Conservation (phyloP, 805 yeast genomes). For the Teunomyces kruisii region DNA sequence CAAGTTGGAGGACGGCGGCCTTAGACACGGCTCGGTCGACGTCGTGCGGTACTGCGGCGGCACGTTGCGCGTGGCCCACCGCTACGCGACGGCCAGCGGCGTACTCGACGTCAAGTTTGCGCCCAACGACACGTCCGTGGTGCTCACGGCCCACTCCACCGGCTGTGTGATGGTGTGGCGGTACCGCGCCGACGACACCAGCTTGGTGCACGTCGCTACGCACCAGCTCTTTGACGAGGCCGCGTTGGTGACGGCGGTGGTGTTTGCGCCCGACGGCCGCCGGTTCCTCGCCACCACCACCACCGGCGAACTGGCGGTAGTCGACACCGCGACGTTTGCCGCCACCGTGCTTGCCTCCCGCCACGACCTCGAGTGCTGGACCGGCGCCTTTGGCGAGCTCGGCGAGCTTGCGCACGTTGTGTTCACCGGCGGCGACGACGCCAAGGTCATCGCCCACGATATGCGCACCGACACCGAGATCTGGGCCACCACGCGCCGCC, state of each 20-base stretch:
- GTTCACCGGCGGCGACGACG: conserved; percentile 92
- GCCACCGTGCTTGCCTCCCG: conserved; percentile 27
- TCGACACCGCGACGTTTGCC: conserved; percentile 26
- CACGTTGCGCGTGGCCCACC: conserved; percentile 15
- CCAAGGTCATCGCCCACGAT: conserved; percentile 73
- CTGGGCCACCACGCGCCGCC: conserved; percentile 45
- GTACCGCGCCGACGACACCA: conserved; percentile 15
- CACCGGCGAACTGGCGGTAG: conserved; percentile 55
- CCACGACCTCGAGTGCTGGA: conserved; percentile 89
- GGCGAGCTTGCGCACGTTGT: conserved; percentile 56
- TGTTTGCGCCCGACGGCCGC: conserved; percentile 47
- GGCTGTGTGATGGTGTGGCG: conserved; percentile 73
- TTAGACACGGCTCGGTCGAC: conserved; percentile 63
- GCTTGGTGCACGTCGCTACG: conserved; percentile 13
- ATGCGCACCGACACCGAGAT: conserved; percentile 37
- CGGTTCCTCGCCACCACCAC: conserved; percentile 62
- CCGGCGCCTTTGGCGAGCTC: conserved; percentile 64
- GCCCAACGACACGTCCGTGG: conserved; percentile 48
- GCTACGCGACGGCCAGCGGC: conserved; percentile 52
- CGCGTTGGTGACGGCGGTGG: conserved; percentile 62
- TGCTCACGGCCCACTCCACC: conserved; percentile 75
- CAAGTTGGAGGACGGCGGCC: conserved; percentile 58
- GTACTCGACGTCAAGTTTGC: conserved; percentile 74
- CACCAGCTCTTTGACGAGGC: conserved; percentile 48
- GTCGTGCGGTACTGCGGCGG: conserved; percentile 30